phyloP scores from a whole-genome alignment of 805 yeast species.

The Pichia nakasei region DNA sequence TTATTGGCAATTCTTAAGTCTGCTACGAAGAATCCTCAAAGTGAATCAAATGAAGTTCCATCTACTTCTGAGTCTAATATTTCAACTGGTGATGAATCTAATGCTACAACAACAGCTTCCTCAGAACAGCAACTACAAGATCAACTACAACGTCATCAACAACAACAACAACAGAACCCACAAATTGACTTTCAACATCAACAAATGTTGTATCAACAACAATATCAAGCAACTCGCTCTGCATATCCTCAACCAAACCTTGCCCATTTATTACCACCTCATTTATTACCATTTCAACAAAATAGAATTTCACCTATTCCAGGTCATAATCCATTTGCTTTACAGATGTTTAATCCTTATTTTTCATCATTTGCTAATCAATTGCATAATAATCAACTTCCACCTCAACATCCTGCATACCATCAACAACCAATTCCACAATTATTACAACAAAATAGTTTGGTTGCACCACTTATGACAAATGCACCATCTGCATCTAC shows the following conservation, averaged over 20 bases:
- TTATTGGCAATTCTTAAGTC: slow-evolving; percentile 52
- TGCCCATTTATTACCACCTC: slow-evolving; percentile 10
- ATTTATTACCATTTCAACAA: slow-evolving; percentile 1
- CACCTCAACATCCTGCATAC: slow-evolving; percentile 1
- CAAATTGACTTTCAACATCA: too few relatives aligned
- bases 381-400: slow-evolving; percentile 2
- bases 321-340: slow-evolving; percentile 16
- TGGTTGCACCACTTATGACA: slow-evolving; percentile 7
- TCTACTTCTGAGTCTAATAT: neutral
- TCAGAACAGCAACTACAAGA: neutral
- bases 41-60: neutral
- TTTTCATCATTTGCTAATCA: slow-evolving; percentile 5
- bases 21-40: slow-evolving; percentile 29
- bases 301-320: slow-evolving; percentile 9
- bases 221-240: neutral
- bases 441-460: neutral
- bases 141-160: slow-evolving; percentile 9
- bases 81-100: neutral
- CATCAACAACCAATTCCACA: neutral
- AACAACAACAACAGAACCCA: slow-evolving; percentile 1
- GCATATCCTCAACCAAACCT: neutral
- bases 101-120: neutral
- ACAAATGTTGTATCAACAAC: slow-evolving; percentile 10
- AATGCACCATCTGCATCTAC: slow-evolving; percentile 26
- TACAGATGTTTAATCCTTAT: slow-evolving; percentile 22